Percentiles rank a stretch among this genome's conserved stretches.
Conservation (phyloP, 495 filamentous ascomycete genomes). For the Talaromyces adpressus region DNA sequence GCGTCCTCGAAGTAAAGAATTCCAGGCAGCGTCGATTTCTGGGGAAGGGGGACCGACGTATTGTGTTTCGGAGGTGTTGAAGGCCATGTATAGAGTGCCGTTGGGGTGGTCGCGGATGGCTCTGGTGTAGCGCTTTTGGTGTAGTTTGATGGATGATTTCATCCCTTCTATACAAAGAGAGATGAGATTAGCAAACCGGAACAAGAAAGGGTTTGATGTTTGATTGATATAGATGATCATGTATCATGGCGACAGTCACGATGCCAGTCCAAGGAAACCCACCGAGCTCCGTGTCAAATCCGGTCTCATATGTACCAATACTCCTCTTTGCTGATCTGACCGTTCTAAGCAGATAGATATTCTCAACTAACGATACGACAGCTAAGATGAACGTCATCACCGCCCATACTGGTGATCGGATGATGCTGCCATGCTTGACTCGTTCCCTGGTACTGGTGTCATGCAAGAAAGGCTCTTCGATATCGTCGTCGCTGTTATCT, state of each 20-base stretch:
- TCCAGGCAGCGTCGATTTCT: slow-evolving; percentile 9
- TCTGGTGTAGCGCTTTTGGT: slow-evolving; percentile 6
- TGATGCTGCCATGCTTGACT: not conserved
- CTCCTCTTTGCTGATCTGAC: not conserved
- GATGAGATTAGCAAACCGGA: not conserved
- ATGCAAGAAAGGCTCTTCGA: not conserved
- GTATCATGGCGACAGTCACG: too few relatives aligned
- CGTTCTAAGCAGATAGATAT: not conserved
- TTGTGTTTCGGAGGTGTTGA: slow-evolving; percentile 2
- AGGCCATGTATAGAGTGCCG: slow-evolving; percentile 8
- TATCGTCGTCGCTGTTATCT: not conserved
- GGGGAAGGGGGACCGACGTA: slow-evolving; percentile 6
- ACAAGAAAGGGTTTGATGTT: not conserved
- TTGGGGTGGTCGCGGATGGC: slow-evolving; percentile 7
- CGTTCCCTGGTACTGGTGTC: not conserved
- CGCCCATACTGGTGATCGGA: slow-evolving; percentile 2
- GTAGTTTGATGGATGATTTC: slow-evolving; percentile 6
- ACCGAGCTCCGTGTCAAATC: slow-evolving; percentile 10
- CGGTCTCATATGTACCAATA: slow-evolving; percentile 3
- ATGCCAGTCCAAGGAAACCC: not conserved
- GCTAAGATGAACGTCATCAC: not conserved
- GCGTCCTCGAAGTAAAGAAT: slow-evolving; percentile 1
- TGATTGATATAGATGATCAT: not conserved
- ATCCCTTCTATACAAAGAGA: not conserved
- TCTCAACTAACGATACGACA: not conserved